A percentile compares a stretch with the other conserved stretches of the same genome.
Conservation (phyloP, 192 early-diverging fungal genomes). For the Umbelopsis sp. region DNA sequence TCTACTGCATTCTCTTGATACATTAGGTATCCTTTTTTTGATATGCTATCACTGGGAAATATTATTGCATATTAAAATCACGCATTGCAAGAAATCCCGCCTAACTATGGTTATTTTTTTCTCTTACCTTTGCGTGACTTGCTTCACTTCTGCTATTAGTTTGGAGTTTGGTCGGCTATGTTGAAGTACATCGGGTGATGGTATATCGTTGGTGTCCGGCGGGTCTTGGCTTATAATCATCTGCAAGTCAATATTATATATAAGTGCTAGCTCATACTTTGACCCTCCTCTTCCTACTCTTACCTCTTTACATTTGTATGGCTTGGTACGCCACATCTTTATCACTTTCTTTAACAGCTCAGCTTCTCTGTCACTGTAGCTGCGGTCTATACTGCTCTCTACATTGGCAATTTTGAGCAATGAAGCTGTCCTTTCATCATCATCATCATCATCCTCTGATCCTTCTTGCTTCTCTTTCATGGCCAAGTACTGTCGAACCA, state of each 20-base stretch:
- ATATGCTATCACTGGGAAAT: slow-evolving; percentile 44
- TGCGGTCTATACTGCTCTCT: background rate
- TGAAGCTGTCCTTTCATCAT: background rate
- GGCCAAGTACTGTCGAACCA: slow-evolving; percentile 41
- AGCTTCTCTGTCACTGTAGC: background rate
- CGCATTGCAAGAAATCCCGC: no score
- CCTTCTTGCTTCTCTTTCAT: background rate
- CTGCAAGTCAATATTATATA: no score
- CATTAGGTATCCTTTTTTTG: slow-evolving; percentile 57
- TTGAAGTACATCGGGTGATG: slow-evolving; percentile 9
- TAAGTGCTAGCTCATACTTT: no score
- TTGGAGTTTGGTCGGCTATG: slow-evolving; percentile 24
- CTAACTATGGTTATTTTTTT: no score
- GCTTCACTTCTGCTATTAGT: slow-evolving; percentile 45
- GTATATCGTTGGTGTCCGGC: slow-evolving; percentile 28
- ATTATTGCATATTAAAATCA: no score
- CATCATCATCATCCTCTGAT: slow-evolving; percentile 11
- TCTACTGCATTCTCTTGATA: slow-evolving; percentile 54
- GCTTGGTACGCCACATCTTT: slow-evolving; percentile 30
- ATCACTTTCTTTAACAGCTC: slow-evolving; percentile 26
- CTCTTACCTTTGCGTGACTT: slow-evolving; percentile 39
- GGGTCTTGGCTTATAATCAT: slow-evolving; percentile 51
- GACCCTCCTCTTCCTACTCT: background rate
- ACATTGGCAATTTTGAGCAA: background rate
- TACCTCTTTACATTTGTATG: slow-evolving; percentile 44